Evolutionary conservation across 1,139 yeast species (phyloP).

Genomic region (Pneumocystis jirovecii): DNA sequence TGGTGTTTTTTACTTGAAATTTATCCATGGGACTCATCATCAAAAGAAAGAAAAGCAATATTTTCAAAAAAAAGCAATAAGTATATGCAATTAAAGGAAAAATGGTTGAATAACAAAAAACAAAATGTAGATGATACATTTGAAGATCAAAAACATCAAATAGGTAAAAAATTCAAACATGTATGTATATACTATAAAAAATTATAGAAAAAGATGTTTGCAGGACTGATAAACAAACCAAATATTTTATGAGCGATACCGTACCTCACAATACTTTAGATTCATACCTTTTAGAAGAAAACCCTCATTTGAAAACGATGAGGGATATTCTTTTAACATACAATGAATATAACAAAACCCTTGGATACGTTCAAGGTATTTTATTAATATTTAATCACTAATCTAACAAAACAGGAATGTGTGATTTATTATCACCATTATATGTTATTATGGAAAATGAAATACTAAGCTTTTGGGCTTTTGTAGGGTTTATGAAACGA

Average conservation of each 20-base stretch:
- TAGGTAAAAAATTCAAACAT: slow-evolving; percentile 6
- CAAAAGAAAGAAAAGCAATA: slow-evolving; percentile 49
- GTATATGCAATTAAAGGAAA: slow-evolving; percentile 49
- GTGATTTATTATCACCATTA: slow-evolving; percentile 76
- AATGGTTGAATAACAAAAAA: slow-evolving; percentile 53
- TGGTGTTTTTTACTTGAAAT: slow-evolving; percentile 79
- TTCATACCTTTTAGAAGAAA: slow-evolving; percentile 38
- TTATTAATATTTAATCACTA: background rate
- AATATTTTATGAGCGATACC: slow-evolving; percentile 44
- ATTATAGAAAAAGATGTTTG: slow-evolving; percentile 89
- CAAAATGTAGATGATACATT: slow-evolving; percentile 40
- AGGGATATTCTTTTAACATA: slow-evolving; percentile 73
- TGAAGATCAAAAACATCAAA: slow-evolving; percentile 22
- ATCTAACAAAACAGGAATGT: slow-evolving; percentile 35
- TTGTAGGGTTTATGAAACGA: slow-evolving; percentile 74
- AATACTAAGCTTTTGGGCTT: slow-evolving; percentile 73
- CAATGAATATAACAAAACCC: slow-evolving; percentile 63
- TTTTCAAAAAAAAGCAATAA: slow-evolving; percentile 43
- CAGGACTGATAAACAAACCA: slow-evolving; percentile 68
- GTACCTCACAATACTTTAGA: slow-evolving; percentile 38
- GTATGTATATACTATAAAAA: slow-evolving; percentile 71
- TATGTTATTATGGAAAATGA: slow-evolving; percentile 71
- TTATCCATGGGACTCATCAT: slow-evolving; percentile 76
- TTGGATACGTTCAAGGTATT: slow-evolving; percentile 87
- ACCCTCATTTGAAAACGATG: slow-evolving; percentile 53